Evolutionary conservation across 306 rosid genomes (phyloP).

Genomic region (Myrica gale): DNA sequence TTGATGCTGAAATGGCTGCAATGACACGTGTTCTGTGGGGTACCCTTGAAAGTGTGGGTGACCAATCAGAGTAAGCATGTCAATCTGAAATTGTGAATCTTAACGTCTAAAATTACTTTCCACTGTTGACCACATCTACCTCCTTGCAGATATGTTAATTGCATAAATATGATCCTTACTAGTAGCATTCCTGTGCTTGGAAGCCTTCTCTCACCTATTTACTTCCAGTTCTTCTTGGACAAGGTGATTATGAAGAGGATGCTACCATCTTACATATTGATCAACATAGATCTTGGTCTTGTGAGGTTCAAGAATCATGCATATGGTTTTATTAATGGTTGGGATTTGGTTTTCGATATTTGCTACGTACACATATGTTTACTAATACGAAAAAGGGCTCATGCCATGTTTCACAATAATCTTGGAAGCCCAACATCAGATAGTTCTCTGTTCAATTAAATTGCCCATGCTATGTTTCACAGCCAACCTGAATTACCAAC

Average conservation of each 20-base stretch:
- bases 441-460: too few relatives aligned
- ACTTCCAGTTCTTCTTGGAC: conserved; percentile 97
- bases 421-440: too few relatives aligned
- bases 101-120: conserved; percentile 9
- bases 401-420: too few relatives aligned
- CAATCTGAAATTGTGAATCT: conserved; percentile 8
- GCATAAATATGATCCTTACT: conserved; percentile 85
- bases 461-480: not conserved
- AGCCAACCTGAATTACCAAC: not conserved
- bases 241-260: conserved; percentile 53
- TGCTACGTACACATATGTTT: not conserved
- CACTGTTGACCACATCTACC: conserved; percentile 26
- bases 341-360: not conserved
- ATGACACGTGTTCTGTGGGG: conserved; percentile 97
- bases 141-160: conserved; percentile 85
- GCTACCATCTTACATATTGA: conserved; percentile 2
- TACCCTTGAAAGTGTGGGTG: conserved; percentile 95
- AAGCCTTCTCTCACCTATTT: conserved; percentile 85
- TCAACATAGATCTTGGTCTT: conserved; percentile 22
- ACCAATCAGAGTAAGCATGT: conserved; percentile 86
- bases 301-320: conserved; percentile 16
- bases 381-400: not conserved
- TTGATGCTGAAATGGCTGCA: conserved; percentile 93
- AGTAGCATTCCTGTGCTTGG: conserved; percentile 94
- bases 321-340: not conserved